Evolutionary conservation across 805 yeast species (phyloP).

Genomic region (Zygoascus biomembranicola): DNA sequence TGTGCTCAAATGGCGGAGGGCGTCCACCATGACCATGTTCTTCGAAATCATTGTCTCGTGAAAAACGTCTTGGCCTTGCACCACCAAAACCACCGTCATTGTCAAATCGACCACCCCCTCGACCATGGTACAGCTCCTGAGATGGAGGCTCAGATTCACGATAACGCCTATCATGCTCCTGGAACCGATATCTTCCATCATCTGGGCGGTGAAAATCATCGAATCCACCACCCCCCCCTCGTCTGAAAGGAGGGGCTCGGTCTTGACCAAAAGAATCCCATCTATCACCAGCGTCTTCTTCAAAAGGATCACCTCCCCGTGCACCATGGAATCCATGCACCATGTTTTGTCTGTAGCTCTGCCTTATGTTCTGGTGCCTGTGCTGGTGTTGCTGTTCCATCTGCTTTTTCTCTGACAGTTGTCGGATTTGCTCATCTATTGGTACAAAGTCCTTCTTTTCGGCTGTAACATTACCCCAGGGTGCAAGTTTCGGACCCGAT

Average conservation of each 20-base stretch:
- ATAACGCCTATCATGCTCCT: constrained; percentile 18
- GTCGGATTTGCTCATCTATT: constrained; percentile 19
- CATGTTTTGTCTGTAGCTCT: not conserved
- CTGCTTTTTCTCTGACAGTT: constrained; percentile 14
- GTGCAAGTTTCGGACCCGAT: constrained; percentile 7
- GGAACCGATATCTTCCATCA: constrained; percentile 16
- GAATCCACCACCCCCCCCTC: constrained; percentile 5
- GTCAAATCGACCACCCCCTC: constrained; percentile 18
- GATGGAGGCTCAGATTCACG: constrained; percentile 17
- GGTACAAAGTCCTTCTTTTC: constrained; percentile 12
- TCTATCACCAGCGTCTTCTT: constrained; percentile 1
- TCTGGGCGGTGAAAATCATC: constrained; percentile 5
- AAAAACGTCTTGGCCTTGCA: not conserved
- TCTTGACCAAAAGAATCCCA: not conserved
- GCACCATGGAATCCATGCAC: constrained; percentile 5
- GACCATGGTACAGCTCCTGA: constrained; percentile 20
- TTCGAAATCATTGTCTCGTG: not conserved
- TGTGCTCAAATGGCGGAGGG: not conserved
- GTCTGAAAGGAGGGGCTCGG: not conserved
- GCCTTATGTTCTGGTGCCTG: not conserved
- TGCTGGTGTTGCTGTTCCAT: constrained; percentile 1
- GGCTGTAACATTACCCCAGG: constrained; percentile 12
- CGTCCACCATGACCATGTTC: not conserved
- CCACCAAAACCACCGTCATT: not conserved
- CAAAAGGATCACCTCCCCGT: not conserved